phyloP scores from a whole-genome alignment of 768 basidiomycete species.

The Naganishia vishniacii region DNA sequence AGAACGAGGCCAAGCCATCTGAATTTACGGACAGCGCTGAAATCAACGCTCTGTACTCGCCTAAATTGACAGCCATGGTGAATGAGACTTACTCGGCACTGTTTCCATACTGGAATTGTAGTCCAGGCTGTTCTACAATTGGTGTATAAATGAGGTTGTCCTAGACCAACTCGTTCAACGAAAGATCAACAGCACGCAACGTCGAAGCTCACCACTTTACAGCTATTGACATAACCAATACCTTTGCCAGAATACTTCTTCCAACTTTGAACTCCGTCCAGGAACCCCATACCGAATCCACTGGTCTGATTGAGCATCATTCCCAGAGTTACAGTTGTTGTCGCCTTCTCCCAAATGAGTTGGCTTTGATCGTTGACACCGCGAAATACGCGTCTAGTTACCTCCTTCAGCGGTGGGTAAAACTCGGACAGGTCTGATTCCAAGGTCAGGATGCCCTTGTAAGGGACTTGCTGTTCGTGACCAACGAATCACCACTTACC shows the following conservation, averaged over 20 bases:
- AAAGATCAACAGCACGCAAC: not conserved
- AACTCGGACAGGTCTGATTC: conserved; percentile 31
- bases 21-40: not conserved
- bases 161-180: conserved; percentile 17
- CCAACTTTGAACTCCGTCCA: conserved; percentile 32
- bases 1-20: conserved; percentile 35
- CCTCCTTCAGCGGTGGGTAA: conserved; percentile 28
- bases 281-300: conserved; percentile 41
- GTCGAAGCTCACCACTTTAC: conserved; percentile 33
- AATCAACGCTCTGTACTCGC: no score
- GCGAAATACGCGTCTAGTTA: conserved; percentile 28
- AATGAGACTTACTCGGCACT: conserved; percentile 30
- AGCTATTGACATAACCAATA: conserved; percentile 39
- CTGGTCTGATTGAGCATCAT: conserved; percentile 39
- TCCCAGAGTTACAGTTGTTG: conserved; percentile 29
- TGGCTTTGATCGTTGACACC: conserved; percentile 27
- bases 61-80: no score
- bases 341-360: conserved; percentile 18
- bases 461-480: conserved; percentile 34
- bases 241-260: conserved; percentile 30
- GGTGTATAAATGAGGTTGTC: conserved; percentile 41
- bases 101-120: conserved; percentile 40
- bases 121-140: conserved; percentile 32
- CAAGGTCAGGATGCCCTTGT: conserved; percentile 33
- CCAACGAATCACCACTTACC: conserved; percentile 23